phyloP scores from a whole-genome alignment of 768 basidiomycete genomes.

The Termitomyces sp. region DNA sequence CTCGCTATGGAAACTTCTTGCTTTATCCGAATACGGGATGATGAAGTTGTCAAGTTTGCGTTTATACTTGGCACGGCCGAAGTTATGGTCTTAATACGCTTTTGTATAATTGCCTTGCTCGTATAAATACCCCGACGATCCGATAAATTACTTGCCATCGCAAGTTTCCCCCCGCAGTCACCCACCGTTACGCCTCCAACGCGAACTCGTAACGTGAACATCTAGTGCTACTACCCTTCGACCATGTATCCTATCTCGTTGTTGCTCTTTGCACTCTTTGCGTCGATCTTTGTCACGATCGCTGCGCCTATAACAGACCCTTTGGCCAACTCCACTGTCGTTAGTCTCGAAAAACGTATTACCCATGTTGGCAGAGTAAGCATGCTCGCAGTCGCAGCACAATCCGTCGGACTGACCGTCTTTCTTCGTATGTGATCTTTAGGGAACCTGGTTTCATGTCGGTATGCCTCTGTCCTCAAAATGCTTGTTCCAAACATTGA shows the following conservation, averaged over 20 bases:
- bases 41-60: slow-evolving; percentile 10
- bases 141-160: slow-evolving; percentile 14
- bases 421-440: neutral
- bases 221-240: slow-evolving; percentile 5
- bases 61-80: slow-evolving; percentile 6
- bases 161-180: slow-evolving; percentile 11
- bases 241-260: slow-evolving; percentile 36
- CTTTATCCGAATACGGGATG: slow-evolving; percentile 11
- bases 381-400: slow-evolving; percentile 9
- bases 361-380: slow-evolving; percentile 55
- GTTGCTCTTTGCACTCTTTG: slow-evolving; percentile 34
- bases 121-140: slow-evolving; percentile 19
- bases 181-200: slow-evolving; percentile 10
- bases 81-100: slow-evolving; percentile 12
- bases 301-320: slow-evolving; percentile 42
- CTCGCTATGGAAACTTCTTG: slow-evolving; percentile 9
- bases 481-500: slow-evolving; percentile 6
- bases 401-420: slow-evolving; percentile 2
- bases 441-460: slow-evolving; percentile 69
- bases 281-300: slow-evolving; percentile 34
- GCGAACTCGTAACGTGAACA: neutral
- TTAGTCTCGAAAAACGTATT: slow-evolving; percentile 43
- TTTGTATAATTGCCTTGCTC: slow-evolving; percentile 9
- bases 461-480: slow-evolving; percentile 24
- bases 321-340: slow-evolving; percentile 20